Percentiles rank a stretch among this genome's conserved stretches.
These are phyloP conservation scores for Copromyces sp. DNA, from an alignment of 495 filamentous ascomycete species.

Conservation along the genomic window DNA sequence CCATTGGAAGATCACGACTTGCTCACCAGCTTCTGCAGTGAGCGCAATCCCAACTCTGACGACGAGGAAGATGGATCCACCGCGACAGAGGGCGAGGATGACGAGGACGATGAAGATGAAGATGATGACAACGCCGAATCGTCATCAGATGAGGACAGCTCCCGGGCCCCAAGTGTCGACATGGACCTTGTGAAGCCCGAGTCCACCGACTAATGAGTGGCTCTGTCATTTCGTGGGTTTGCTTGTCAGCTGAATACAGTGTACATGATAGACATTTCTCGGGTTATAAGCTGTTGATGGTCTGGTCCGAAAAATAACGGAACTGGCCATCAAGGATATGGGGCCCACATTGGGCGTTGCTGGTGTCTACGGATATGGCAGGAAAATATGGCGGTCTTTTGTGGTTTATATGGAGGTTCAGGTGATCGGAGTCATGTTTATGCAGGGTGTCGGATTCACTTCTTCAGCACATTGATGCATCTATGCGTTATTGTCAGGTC, in stretches of 20 bases:
- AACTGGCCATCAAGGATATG: neutral
- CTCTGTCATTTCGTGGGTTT: neutral
- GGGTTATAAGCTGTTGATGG: neutral
- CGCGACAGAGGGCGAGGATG: neutral
- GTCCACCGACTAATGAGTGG: neutral
- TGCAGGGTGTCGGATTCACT: neutral
- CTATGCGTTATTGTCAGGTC: neutral
- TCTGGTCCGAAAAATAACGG: neutral
- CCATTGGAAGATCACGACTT: neutral
- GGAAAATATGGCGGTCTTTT: neutral
- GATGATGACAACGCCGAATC: neutral
- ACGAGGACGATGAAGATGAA: neutral
- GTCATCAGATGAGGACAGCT: neutral
- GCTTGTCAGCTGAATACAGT: neutral
- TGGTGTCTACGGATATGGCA: neutral
- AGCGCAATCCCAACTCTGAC: neutral
- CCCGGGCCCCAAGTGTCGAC: neutral
- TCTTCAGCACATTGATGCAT: neutral
- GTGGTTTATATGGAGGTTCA: neutral
- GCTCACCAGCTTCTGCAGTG: neutral
- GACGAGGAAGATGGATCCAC: neutral
- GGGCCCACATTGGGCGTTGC: neutral
- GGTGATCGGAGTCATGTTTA: neutral
- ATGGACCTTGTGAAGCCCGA: neutral
- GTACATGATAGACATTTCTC: neutral